phyloP scores from a whole-genome alignment of 2,329 filamentous ascomycete genomes.

The Fusarium annulatum region DNA sequence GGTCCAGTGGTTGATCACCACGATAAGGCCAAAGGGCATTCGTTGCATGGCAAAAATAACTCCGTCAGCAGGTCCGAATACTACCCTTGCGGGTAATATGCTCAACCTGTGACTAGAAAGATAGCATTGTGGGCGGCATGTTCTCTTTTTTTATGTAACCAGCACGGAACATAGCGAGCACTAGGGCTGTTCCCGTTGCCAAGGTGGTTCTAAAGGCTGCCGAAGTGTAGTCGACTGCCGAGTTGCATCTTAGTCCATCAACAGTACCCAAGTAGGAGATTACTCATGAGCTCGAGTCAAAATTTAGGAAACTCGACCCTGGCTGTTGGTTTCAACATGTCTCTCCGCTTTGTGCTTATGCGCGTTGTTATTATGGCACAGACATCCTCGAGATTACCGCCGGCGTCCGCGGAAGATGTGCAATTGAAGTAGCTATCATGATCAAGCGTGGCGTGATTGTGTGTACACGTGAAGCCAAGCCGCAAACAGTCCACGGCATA shows the following conservation, averaged over 20 bases:
- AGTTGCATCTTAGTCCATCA: slow-evolving; percentile 17
- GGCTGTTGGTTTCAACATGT: slow-evolving; percentile 1
- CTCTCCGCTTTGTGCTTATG: not conserved
- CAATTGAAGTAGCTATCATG: not conserved
- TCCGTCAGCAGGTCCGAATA: slow-evolving; percentile 19
- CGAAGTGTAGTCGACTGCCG: slow-evolving; percentile 6
- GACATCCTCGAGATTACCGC: slow-evolving; percentile 8
- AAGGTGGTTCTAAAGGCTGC: slow-evolving; percentile 2
- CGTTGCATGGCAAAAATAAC: slow-evolving; percentile 16
- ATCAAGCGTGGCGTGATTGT: not conserved
- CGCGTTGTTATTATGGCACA: not conserved
- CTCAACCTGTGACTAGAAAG: slow-evolving; percentile 12
- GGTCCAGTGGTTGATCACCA: slow-evolving; percentile 4
- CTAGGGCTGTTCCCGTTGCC: not conserved
- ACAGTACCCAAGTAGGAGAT: slow-evolving; percentile 12
- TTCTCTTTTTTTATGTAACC: slow-evolving; percentile 1
- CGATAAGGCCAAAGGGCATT: not conserved
- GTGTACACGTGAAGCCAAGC: slow-evolving; percentile 1
- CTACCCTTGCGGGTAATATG: slow-evolving; percentile 8
- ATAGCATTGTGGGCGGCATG: slow-evolving; percentile 5
- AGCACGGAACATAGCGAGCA: slow-evolving; percentile 8
- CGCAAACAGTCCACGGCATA: not conserved
- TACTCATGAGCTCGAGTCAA: slow-evolving; percentile 4
- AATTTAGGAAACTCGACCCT: slow-evolving; percentile 11
- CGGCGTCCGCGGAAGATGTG: not conserved